A percentile compares a stretch with the other conserved stretches of the same genome.
These are phyloP conservation scores for Hypoxylon lienhwacheense DNA, from an alignment of 495 filamentous ascomycete species.

Conservation along the genomic window DNA sequence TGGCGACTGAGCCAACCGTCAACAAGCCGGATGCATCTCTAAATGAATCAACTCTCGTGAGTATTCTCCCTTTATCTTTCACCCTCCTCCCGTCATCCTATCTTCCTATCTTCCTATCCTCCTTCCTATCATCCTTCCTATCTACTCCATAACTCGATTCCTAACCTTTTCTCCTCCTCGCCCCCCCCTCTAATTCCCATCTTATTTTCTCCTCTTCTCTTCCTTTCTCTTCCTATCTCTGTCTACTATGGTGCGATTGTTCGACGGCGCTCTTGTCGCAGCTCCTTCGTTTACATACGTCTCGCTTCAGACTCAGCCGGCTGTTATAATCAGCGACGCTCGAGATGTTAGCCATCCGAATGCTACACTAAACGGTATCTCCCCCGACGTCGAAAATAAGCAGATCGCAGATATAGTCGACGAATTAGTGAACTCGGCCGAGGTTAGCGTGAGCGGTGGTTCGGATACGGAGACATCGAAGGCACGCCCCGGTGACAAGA, in stretches of 20 bases:
- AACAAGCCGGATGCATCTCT: slow-evolving; percentile 55
- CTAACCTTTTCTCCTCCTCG: background rate
- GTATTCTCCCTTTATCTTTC: slow-evolving; percentile 28
- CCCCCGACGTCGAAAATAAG: slow-evolving; percentile 53
- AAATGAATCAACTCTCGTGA: slow-evolving; percentile 51
- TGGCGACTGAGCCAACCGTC: slow-evolving; percentile 60
- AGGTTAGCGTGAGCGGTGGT: slow-evolving; percentile 62
- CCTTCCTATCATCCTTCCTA: background rate
- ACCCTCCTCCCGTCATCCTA: background rate
- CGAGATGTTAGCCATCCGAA: slow-evolving; percentile 49
- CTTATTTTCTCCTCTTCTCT: background rate
- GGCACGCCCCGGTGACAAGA: slow-evolving; percentile 54
- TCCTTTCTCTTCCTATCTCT: background rate
- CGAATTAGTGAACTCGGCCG: slow-evolving; percentile 54
- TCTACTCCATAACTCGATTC: too few species aligned
- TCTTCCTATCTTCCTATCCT: background rate
- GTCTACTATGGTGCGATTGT: slow-evolving; percentile 3
- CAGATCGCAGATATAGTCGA: slow-evolving; percentile 55
- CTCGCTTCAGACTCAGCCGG: slow-evolving; percentile 31
- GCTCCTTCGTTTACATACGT: slow-evolving; percentile 21
- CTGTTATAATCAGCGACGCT: slow-evolving; percentile 34
- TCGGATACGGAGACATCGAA: slow-evolving; percentile 70
- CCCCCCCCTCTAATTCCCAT: background rate
- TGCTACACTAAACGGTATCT: slow-evolving; percentile 49
- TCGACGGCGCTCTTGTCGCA: slow-evolving; percentile 11